Percentiles rank a stretch among this genome's conserved stretches.
Conservation (phyloP, 305 asterid genomes). For the Fraxinus latifolia region DNA sequence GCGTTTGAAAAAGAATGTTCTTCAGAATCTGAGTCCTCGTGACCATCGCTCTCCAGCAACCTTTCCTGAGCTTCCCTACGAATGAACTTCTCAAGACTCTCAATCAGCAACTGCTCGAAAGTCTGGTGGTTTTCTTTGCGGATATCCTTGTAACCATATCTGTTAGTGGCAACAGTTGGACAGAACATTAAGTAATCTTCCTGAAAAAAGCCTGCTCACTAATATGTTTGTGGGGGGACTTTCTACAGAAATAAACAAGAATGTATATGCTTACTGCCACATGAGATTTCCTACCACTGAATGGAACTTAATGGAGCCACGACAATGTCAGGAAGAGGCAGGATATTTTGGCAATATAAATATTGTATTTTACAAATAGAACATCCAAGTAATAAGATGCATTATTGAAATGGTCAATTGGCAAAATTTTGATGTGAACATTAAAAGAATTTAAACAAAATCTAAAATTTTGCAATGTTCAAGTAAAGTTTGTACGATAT, state of each 20-base stretch:
- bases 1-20: constrained; percentile 61
- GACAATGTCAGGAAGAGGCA: neutral
- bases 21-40: constrained; percentile 64
- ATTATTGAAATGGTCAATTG: neutral
- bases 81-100: constrained; percentile 93
- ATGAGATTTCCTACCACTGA: neutral
- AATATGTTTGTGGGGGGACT: neutral
- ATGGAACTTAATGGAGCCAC: neutral
- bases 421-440: neutral
- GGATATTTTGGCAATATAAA: neutral
- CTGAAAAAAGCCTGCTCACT: constrained; percentile 5
- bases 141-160: constrained; percentile 97
- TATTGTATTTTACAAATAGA: neutral
- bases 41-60: constrained; percentile 86
- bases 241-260: neutral
- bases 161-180: constrained; percentile 38
- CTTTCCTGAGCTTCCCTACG: constrained; percentile 96
- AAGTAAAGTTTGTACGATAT: neutral
- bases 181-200: constrained; percentile 12
- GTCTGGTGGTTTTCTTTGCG: constrained; percentile 96
- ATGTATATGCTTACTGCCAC: neutral
- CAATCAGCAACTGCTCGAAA: constrained; percentile 95
- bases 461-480: neutral
- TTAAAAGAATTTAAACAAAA: neutral
- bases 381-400: neutral